Evolutionary conservation across 78 protist genomes (phyloP).

Genomic region (Isochrysis galbana): DNA sequence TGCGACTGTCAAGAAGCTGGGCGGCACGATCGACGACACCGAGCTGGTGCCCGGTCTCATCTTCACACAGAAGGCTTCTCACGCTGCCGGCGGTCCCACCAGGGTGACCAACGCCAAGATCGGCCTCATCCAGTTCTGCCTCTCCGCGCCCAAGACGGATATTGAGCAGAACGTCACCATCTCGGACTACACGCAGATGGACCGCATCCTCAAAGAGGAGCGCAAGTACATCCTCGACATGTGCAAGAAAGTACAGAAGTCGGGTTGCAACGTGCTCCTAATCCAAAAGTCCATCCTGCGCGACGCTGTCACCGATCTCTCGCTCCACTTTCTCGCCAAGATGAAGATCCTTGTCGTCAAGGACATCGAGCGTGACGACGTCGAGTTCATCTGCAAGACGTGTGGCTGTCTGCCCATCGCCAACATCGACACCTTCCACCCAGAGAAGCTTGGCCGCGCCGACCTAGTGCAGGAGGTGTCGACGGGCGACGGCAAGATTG

Average conservation of each 20-base stretch:
- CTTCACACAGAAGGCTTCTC: conserved; percentile 83
- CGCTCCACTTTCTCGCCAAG: conserved; percentile 95
- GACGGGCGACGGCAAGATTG: conserved; percentile 79
- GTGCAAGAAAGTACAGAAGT: conserved; percentile 87
- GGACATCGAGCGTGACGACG: conserved; percentile 95
- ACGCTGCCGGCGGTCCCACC: conserved; percentile 90
- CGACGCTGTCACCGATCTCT: conserved; percentile 92
- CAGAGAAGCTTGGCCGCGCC: conserved; percentile 93
- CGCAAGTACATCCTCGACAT: conserved; percentile 88
- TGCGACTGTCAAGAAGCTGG: conserved; percentile 65
- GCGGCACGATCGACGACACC: conserved; percentile 98
- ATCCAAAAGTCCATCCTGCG: conserved; percentile 96
- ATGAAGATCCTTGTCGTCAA: conserved; percentile 91
- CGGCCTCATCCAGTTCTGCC: conserved; percentile 97
- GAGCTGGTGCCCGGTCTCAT: conserved; percentile 93
- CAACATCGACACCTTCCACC: conserved; percentile 76
- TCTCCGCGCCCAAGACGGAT: conserved; percentile 99
- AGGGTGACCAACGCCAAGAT: conserved; percentile 91
- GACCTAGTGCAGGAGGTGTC: conserved; percentile 86
- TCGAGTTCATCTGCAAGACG: conserved; percentile 95
- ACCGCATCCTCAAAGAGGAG: conserved; percentile 91
- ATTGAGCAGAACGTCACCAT: conserved; percentile 82
- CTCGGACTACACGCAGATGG: conserved; percentile 88
- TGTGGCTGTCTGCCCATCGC: conserved; percentile 96
- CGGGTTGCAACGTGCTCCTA: conserved; percentile 96